phyloP scores from a whole-genome alignment of 345 rosid species.

The Sonneratia caseolaris region DNA sequence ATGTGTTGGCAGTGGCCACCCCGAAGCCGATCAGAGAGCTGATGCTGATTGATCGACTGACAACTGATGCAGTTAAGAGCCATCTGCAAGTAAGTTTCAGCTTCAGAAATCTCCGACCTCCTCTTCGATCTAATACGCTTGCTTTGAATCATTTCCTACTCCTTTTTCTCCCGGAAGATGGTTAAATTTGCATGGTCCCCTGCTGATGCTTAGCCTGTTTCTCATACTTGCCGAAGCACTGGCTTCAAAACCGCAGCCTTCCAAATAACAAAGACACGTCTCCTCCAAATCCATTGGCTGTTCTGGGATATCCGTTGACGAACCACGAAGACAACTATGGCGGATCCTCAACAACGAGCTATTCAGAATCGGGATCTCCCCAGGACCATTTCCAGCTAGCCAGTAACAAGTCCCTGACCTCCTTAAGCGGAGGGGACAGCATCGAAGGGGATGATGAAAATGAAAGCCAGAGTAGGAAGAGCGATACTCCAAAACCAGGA shows the following conservation, averaged over 20 bases:
- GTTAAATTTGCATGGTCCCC: no score
- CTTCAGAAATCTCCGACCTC: not conserved
- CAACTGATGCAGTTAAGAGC: conserved; percentile 96
- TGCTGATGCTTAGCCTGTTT: conserved; percentile 1
- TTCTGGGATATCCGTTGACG: conserved; percentile 52
- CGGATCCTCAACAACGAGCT: conserved; percentile 40
- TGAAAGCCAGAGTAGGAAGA: conserved; percentile 58
- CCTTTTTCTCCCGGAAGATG: not conserved
- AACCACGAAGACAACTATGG: conserved; percentile 30
- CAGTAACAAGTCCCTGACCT: conserved; percentile 42
- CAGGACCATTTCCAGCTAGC: conserved; percentile 72
- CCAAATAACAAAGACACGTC: conserved; percentile 16
- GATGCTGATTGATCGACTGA: conserved; percentile 89
- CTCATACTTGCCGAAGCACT: conserved; percentile 51
- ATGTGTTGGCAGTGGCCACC: conserved; percentile 60
- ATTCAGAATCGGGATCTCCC: conserved; percentile 69
- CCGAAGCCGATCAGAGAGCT: conserved; percentile 94
- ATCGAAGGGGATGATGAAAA: conserved; percentile 70
- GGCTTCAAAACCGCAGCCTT: conserved; percentile 55
- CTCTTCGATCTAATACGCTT: not conserved
- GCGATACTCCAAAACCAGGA: conserved; percentile 20
- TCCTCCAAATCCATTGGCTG: conserved; percentile 40
- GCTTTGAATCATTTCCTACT: not conserved
- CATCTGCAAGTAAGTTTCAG: conserved; percentile 69
- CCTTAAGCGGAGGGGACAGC: conserved; percentile 47